These are phyloP conservation scores for Hypocrella siamensis DNA, from an alignment of 2,329 filamentous ascomycete species.

Conservation along the genomic window DNA sequence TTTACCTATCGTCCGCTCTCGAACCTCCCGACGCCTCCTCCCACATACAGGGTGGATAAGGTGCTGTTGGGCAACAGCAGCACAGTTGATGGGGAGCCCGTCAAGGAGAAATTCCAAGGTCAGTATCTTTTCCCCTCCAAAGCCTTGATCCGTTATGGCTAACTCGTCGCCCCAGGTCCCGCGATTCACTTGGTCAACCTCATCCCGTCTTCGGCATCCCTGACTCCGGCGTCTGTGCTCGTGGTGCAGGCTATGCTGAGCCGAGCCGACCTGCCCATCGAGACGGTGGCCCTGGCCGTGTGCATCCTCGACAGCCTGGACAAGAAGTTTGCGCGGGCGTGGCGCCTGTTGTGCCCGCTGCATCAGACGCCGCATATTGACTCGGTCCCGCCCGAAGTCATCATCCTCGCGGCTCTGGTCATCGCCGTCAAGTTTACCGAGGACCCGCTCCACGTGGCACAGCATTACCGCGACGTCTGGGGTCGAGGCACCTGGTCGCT, in stretches of 20 bases:
- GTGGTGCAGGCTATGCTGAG: slow-evolving; percentile 45
- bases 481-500: slow-evolving; percentile 40
- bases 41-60: slow-evolving; percentile 30
- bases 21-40: slow-evolving; percentile 51
- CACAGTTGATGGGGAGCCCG: slow-evolving; percentile 27
- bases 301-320: slow-evolving; percentile 52
- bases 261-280: slow-evolving; percentile 40
- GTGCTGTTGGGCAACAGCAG: too few species aligned
- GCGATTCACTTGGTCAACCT: slow-evolving; percentile 52
- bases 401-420: slow-evolving; percentile 45
- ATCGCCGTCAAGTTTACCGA: slow-evolving; percentile 52
- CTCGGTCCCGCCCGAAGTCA: slow-evolving; percentile 43
- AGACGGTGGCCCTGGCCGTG: slow-evolving; percentile 47
- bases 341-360: slow-evolving; percentile 44
- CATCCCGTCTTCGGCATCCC: slow-evolving; percentile 46
- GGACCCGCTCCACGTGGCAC: slow-evolving; percentile 37
- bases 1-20: slow-evolving; percentile 54
- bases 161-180: slow-evolving; percentile 30
- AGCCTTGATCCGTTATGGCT: slow-evolving; percentile 1
- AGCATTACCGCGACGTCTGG: slow-evolving; percentile 38
- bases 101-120: slow-evolving; percentile 24
- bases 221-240: slow-evolving; percentile 39
- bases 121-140: slow-evolving; percentile 8
- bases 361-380: slow-evolving; percentile 47
- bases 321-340: slow-evolving; percentile 44